These are phyloP conservation scores for Mycena filopes DNA, from an alignment of 768 basidiomycete genomes.

Conservation along the genomic window DNA sequence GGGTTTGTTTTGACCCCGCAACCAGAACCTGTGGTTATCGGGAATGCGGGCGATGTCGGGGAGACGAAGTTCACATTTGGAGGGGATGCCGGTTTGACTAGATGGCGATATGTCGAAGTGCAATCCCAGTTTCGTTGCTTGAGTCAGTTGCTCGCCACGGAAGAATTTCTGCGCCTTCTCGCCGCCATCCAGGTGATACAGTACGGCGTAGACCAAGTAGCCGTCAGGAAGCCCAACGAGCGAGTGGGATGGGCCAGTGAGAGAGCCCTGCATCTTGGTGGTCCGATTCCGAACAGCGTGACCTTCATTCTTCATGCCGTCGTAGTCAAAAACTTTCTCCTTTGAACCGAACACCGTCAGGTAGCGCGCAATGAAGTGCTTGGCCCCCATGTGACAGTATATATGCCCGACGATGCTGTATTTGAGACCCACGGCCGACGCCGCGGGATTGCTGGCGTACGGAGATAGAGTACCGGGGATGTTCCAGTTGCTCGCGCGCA, in stretches of 20 bases:
- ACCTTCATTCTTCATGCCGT: constrained; percentile 13
- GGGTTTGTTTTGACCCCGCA: neutral
- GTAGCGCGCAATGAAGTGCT: constrained; percentile 16
- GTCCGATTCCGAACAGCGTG: constrained; percentile 4
- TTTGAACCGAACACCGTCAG: neutral
- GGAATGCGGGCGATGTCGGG: neutral
- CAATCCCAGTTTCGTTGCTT: neutral
- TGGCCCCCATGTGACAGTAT: neutral
- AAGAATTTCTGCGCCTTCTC: constrained; percentile 16
- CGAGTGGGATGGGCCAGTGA: neutral
- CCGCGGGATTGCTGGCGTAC: constrained; percentile 13
- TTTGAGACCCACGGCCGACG: neutral
- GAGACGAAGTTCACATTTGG: neutral
- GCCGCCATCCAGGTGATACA: constrained; percentile 17
- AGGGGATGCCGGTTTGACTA: neutral
- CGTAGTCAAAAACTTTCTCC: constrained; percentile 19
- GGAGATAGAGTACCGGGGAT: neutral
- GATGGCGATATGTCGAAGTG: neutral
- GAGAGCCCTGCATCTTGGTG: neutral
- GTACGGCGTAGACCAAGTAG: constrained; percentile 3
- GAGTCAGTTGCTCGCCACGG: neutral
- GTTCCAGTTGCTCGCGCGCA: neutral
- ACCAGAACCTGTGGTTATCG: constrained; percentile 4
- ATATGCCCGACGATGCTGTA: constrained; percentile 17
- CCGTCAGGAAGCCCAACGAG: neutral